Evolutionary conservation across 352 stramenopile genomes (phyloP).

Genomic region (Globisporangium ultimum): DNA sequence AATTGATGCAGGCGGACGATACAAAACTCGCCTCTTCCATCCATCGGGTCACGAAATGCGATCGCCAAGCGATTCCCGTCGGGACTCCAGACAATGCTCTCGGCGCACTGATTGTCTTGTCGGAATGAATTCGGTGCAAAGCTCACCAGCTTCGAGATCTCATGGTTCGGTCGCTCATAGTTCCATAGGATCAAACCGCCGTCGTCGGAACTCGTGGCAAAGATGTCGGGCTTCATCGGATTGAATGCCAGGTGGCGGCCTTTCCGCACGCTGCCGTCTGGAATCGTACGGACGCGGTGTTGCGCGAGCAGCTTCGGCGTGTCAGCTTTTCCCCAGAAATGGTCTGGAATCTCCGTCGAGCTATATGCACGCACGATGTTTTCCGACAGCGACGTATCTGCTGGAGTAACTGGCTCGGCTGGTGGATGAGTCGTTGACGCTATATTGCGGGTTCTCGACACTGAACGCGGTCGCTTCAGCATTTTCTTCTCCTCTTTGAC

Average conservation of each 20-base stretch:
- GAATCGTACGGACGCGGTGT: conserved; percentile 52
- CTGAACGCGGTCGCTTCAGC: conserved; percentile 4
- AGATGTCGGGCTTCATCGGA: conserved; percentile 62
- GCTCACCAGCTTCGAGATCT: conserved; percentile 58
- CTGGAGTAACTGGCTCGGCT: not conserved
- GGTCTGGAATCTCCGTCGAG: conserved; percentile 51
- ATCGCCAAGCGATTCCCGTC: conserved; percentile 74
- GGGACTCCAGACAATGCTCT: conserved; percentile 74
- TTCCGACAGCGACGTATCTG: conserved; percentile 18
- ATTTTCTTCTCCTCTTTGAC: conserved; percentile 32
- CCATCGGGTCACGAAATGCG: conserved; percentile 68
- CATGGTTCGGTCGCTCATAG: conserved; percentile 58
- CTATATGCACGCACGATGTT: conserved; percentile 2
- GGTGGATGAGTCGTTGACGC: conserved; percentile 12
- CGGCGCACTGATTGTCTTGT: conserved; percentile 53
- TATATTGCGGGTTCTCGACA: conserved; percentile 13
- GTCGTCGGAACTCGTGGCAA: conserved; percentile 77
- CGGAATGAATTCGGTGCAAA: conserved; percentile 63
- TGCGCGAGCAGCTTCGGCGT: conserved; percentile 69
- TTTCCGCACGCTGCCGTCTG: conserved; percentile 66
- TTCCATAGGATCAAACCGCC: conserved; percentile 78
- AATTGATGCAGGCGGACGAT: conserved; percentile 71
- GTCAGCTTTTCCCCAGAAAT: conserved; percentile 72
- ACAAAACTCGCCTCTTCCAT: conserved; percentile 68
- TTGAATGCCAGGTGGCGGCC: conserved; percentile 76